Conservation (phyloP, 306 rosid genomes). For the Castanea mollissima region DNA sequence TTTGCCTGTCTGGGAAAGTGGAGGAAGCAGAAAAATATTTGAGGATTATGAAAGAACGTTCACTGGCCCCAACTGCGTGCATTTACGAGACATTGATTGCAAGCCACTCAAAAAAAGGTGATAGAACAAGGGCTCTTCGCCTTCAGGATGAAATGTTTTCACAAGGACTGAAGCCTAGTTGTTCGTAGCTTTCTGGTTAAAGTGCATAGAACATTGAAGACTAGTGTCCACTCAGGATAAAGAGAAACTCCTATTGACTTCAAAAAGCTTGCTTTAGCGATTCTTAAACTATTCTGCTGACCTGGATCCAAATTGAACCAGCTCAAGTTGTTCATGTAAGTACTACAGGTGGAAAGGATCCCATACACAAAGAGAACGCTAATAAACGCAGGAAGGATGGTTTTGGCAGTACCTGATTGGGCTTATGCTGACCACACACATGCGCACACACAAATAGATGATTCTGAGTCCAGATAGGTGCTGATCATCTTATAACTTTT, state of each 20-base stretch:
- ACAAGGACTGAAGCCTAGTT: constrained; percentile 25
- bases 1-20: constrained; percentile 50
- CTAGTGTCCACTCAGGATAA: background rate
- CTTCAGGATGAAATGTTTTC: constrained; percentile 45
- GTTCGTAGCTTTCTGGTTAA: constrained; percentile 1
- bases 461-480: too few species aligned
- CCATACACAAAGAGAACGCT: background rate
- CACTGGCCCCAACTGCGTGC: constrained; percentile 26
- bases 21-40: constrained; percentile 69
- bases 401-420: background rate
- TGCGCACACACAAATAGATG: too few species aligned
- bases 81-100: constrained; percentile 47
- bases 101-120: constrained; percentile 38
- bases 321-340: background rate
- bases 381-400: background rate
- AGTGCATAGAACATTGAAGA: background rate
- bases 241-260: background rate
- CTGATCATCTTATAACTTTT: too few species aligned
- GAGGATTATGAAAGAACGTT: constrained; percentile 55
- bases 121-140: constrained; percentile 33
- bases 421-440: background rate
- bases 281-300: background rate
- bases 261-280: background rate
- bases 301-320: background rate
- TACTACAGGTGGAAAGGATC: background rate